Percentiles rank a stretch among this genome's conserved stretches.
phyloP scores from a whole-genome alignment of 2,329 filamentous ascomycete genomes.

The Bipolaris oryzae region DNA sequence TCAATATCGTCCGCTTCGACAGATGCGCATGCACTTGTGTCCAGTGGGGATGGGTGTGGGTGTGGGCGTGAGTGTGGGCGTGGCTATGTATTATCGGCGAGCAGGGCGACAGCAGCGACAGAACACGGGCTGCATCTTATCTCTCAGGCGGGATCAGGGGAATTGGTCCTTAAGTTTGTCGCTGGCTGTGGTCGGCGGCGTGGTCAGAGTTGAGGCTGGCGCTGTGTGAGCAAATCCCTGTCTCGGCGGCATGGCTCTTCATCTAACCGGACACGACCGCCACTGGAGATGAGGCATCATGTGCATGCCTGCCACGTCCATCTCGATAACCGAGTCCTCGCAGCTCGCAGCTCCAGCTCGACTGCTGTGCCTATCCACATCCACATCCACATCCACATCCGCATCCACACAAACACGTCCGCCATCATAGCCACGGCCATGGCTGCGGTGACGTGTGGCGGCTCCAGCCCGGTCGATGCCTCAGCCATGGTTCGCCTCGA shows the following conservation, averaged over 20 bases:
- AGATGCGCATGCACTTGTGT: background rate
- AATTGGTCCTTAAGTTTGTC: background rate
- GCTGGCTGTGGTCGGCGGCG: background rate
- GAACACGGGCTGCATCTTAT: too few relatives aligned
- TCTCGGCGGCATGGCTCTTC: constrained; percentile 8
- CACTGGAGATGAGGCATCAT: background rate
- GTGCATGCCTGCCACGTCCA: background rate
- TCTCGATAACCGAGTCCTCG: constrained; percentile 1
- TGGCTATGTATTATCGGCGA: too few relatives aligned
- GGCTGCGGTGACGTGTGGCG: background rate
- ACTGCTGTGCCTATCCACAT: too few relatives aligned
- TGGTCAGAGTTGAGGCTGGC: background rate
- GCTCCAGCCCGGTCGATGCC: background rate
- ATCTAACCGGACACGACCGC: constrained; percentile 2
- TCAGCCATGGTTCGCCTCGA: background rate
- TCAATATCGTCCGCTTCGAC: background rate
- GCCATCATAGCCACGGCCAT: background rate
- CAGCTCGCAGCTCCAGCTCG: too few relatives aligned
- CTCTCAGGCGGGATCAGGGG: background rate
- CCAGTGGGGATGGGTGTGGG: background rate
- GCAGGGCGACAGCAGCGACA: background rate
- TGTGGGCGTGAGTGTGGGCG: background rate
- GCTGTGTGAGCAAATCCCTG: constrained; percentile 3
- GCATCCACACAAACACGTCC: background rate
- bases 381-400: too few relatives aligned